phyloP scores from a whole-genome alignment of 371 early-diverging fungal genomes.

The Haplosporangium sp. region DNA sequence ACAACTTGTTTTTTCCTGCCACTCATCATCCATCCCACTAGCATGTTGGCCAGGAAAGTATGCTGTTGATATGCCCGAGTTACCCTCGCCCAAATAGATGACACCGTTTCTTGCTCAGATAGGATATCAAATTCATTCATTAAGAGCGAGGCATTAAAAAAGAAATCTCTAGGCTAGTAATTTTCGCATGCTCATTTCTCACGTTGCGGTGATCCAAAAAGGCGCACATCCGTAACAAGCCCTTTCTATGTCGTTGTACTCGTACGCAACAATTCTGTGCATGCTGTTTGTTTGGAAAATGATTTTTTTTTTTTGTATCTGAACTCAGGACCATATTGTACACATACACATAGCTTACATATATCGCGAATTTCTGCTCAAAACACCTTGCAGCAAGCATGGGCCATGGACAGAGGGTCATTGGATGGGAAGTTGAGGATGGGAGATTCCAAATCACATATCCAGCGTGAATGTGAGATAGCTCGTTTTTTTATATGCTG shows the following conservation, averaged over 20 bases:
- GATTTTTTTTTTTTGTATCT: not conserved
- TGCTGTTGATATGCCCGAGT: no score
- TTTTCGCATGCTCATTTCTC: not conserved
- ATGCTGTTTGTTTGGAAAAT: constrained; percentile 12
- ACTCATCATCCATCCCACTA: no score
- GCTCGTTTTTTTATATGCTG: no score
- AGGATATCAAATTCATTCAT: no score
- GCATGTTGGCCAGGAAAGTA: no score
- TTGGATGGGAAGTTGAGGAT: constrained; percentile 9
- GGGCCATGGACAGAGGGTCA: constrained; percentile 21
- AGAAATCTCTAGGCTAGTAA: not conserved
- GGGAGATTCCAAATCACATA: no score
- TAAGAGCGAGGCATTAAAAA: not conserved
- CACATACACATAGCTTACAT: not conserved
- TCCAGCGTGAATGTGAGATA: not conserved
- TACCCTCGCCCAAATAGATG: no score
- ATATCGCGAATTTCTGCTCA: not conserved
- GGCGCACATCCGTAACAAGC: not conserved
- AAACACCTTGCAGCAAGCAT: not conserved
- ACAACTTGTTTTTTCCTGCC: no score
- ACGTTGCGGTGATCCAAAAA: constrained; percentile 12
- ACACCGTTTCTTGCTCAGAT: no score
- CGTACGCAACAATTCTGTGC: not conserved
- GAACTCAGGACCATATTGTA: constrained; percentile 30
- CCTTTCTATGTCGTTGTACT: not conserved